phyloP scores from a whole-genome alignment of 2,329 filamentous ascomycete species.

The Penicillium sumatraense region DNA sequence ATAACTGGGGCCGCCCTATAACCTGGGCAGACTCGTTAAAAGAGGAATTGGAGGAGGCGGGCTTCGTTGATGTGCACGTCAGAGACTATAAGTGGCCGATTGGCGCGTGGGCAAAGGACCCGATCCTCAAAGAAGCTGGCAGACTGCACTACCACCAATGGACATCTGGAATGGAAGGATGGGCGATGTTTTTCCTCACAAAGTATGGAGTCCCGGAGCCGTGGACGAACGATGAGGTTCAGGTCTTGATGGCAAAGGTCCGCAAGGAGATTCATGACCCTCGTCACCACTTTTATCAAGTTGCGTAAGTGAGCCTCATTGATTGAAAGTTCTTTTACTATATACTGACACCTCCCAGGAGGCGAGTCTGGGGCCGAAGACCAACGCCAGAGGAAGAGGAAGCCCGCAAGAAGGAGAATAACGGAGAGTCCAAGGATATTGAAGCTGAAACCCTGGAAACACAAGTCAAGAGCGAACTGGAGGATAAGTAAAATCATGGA shows the following conservation, averaged over 20 bases:
- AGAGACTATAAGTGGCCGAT: constrained; percentile 30
- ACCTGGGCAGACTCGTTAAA: not conserved
- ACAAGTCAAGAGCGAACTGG: no score
- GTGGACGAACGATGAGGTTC: constrained; percentile 6
- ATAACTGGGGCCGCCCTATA: constrained; percentile 1
- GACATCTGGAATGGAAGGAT: constrained; percentile 7
- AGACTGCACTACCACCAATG: constrained; percentile 6
- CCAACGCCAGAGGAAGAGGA: not conserved
- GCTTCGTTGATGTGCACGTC: constrained; percentile 28
- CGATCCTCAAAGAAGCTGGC: constrained; percentile 7
- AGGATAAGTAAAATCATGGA: not conserved
- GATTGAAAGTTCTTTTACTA: not conserved
- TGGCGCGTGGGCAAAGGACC: constrained; percentile 3
- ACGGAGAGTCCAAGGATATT: not conserved
- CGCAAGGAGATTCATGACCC: not conserved
- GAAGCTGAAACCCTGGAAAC: no score
- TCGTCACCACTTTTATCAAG: not conserved
- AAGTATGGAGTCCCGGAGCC: constrained; percentile 4
- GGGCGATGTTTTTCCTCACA: constrained; percentile 3
- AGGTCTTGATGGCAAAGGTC: not conserved
- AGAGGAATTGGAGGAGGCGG: not conserved
- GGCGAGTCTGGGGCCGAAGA: not conserved
- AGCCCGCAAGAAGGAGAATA: not conserved
- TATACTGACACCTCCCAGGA: not conserved
- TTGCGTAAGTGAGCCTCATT: not conserved